Evolutionary conservation across 805 yeast species (phyloP), one percentile per base, ranked within the genome.

Genomic region (Saccharomycopsis schoenii): DNA sequence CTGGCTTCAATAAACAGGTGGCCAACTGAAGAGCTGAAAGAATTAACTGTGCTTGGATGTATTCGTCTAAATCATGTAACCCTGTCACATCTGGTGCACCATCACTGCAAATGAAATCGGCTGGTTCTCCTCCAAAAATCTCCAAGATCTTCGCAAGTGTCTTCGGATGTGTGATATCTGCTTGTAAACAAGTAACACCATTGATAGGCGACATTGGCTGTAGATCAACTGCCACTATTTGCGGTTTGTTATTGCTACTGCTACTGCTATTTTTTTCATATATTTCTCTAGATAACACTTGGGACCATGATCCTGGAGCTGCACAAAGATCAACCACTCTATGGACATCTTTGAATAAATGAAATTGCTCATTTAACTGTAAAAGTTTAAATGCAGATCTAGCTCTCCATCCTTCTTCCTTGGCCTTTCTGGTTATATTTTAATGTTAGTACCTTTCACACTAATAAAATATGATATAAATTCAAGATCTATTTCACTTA

Each of bases 1-100:
- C 97, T 14, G 89, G 87, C 69, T 89, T 83, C 63, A 94, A 78
- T 19, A 94, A 78, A 70, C 97, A 90, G 1, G 97, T 88, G 1
- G 98, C 92, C 60, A 94, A 76, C 68, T 91, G 97, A 60, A 94
- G 75, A 1, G 99, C 99, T 47, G 97, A 86, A 67, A 92, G 76
- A 58, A 94, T 88, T 61, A 94, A 77, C 71, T 94, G 98, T 1
- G 97, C 97, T 75, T 94, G 99, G 61, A 94, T 88, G 70, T 93
- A 94, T 72, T 94, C 99, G 72, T 94, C 99, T 62, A 94, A 76
- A 73, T 94, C 99, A 71, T 94, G 99, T 58, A 94, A 74, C 0
- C 99, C 99, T 0, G 99, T 94, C 24, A 94, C 99, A 74, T 94
- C 99, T 1, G 99, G 99, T 0, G 99, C 99, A 61, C 99, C 99